phyloP scores from a whole-genome alignment of 306 rosid genomes.

The Rosa chinensis region DNA sequence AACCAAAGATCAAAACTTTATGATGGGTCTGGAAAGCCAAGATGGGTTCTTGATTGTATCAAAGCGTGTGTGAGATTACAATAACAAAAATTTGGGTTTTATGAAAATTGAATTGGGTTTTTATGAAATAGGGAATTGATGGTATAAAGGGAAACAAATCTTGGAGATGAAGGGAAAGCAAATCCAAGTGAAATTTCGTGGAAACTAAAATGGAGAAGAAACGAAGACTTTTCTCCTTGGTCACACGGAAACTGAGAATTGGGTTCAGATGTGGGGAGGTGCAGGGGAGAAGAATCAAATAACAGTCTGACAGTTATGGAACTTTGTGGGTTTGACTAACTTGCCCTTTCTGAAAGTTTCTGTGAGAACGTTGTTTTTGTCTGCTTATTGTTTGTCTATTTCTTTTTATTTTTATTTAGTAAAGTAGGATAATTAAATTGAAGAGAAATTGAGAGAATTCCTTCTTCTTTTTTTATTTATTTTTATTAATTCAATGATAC shows the following conservation, averaged over 20 bases:
- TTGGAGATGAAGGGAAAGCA: neutral
- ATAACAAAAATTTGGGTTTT: neutral
- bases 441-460: too few species aligned
- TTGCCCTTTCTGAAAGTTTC: conserved; percentile 9
- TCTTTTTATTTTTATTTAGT: neutral
- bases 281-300: neutral
- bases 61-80: neutral
- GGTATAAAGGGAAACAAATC: neutral
- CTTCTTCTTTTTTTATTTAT: too few species aligned
- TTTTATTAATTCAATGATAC: neutral
- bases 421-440: neutral
- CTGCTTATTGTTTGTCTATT: neutral
- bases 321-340: neutral
- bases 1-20: conserved; percentile 6
- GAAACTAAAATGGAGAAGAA: neutral
- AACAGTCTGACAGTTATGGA: neutral
- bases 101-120: neutral
- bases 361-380: neutral
- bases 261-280: neutral
- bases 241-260: neutral
- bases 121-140: neutral
- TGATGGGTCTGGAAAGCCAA: neutral
- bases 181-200: neutral
- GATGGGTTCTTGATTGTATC: conserved; percentile 4
- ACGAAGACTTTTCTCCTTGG: neutral